Evolutionary conservation across 129 eudicot genomes (phyloP).

Genomic region (Saussurea involucrata): DNA sequence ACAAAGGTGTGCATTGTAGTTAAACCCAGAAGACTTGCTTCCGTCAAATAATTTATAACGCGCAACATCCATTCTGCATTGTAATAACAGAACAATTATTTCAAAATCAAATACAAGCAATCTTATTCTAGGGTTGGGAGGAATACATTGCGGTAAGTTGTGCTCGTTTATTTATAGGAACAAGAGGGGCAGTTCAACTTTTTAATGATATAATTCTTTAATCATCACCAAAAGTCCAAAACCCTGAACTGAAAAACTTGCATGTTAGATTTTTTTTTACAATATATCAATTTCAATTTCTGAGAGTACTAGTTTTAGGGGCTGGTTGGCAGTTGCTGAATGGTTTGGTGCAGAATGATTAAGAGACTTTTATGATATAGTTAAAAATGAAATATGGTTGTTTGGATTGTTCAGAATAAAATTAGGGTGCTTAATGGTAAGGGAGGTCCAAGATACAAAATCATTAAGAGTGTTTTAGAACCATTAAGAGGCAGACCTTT

Average conservation of each 20-base stretch:
- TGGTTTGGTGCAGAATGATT: too few relatives aligned
- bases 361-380: too few relatives aligned
- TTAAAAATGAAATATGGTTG: too few relatives aligned
- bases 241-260: not conserved
- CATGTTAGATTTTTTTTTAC: too few relatives aligned
- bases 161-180: not conserved
- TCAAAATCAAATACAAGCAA: not conserved
- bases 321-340: too few relatives aligned
- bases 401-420: too few relatives aligned
- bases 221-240: too few relatives aligned
- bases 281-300: not conserved
- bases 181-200: not conserved
- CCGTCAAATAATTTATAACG: slow-evolving; percentile 60
- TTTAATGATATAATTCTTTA: not conserved
- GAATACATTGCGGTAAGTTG: not conserved
- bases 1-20: slow-evolving; percentile 11
- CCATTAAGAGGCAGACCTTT: too few relatives aligned
- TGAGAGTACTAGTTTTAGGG: not conserved
- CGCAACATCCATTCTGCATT: slow-evolving; percentile 87
- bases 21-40: slow-evolving; percentile 27
- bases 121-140: not conserved
- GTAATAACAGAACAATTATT: slow-evolving; percentile 3
- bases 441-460: too few relatives aligned
- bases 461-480: too few relatives aligned
- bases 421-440: too few relatives aligned